A percentile compares a stretch with the other conserved stretches of the same genome.
phyloP scores from a whole-genome alignment of 2,329 filamentous ascomycete species.

The Fusarium newnesense region DNA sequence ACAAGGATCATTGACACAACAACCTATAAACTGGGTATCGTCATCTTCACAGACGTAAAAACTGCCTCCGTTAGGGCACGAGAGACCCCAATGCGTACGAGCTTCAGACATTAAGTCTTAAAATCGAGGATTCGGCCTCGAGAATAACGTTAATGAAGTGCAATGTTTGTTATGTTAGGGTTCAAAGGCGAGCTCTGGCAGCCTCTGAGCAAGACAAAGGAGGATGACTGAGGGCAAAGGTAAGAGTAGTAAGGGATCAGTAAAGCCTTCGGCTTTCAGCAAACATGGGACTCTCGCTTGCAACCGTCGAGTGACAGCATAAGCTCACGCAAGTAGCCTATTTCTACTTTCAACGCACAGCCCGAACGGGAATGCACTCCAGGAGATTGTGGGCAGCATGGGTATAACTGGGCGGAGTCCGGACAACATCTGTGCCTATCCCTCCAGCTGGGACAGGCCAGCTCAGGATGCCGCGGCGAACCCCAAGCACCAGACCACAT shows the following conservation, averaged over 20 bases:
- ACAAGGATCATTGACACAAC: constrained; percentile 53
- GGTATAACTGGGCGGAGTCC: constrained; percentile 21
- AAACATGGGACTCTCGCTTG: constrained; percentile 18
- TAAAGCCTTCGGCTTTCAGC: background rate
- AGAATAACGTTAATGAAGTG: background rate
- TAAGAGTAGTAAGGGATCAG: background rate
- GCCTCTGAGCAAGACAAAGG: background rate
- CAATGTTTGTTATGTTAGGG: background rate
- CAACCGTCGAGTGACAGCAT: constrained; percentile 11
- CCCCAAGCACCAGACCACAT: background rate
- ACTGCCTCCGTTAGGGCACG: constrained; percentile 47
- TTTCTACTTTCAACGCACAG: background rate
- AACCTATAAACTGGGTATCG: constrained; percentile 52
- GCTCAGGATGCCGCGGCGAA: background rate
- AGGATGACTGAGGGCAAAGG: background rate
- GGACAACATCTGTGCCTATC: background rate
- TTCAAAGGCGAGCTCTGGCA: background rate
- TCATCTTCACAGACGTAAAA: constrained; percentile 53
- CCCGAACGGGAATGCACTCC: constrained; percentile 10
- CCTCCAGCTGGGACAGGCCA: background rate
- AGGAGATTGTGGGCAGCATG: constrained; percentile 8
- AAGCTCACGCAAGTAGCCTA: background rate
- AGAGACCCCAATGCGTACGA: constrained; percentile 40
- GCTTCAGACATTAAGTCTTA: constrained; percentile 26
- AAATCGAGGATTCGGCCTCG: background rate